Evolutionary conservation across 139 green algal species (phyloP).

Genomic region (Asterochloris erici): DNA sequence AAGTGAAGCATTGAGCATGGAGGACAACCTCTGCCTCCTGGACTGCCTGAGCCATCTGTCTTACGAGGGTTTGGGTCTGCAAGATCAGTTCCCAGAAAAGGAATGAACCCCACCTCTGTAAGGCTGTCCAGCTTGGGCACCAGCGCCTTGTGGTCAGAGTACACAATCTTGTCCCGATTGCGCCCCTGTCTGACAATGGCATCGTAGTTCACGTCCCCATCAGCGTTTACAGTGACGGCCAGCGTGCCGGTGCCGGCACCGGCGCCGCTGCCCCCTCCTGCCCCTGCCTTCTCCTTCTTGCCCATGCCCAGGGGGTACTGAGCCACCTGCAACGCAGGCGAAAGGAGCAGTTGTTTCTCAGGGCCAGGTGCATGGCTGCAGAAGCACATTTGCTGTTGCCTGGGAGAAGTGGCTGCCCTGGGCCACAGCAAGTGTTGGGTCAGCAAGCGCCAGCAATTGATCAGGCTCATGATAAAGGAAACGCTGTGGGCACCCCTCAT

Average conservation of each 20-base stretch:
- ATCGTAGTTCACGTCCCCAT: conserved; percentile 86
- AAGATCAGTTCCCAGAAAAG: no score
- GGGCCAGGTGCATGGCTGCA: conserved; percentile 81
- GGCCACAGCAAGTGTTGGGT: no score
- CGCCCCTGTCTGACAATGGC: conserved; percentile 77
- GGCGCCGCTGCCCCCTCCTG: conserved; percentile 9
- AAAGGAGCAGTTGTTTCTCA: conserved; percentile 2
- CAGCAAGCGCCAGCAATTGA: no score
- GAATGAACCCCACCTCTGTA: not conserved
- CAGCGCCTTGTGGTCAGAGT: conserved; percentile 71
- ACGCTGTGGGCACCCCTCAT: no score
- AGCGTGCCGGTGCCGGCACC: conserved; percentile 48
- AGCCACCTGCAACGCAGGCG: conserved; percentile 35
- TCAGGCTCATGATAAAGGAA: no score
- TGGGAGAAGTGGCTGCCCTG: no score
- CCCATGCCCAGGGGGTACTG: conserved; percentile 96
- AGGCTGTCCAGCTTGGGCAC: conserved; percentile 79
- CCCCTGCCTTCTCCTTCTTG: conserved; percentile 40
- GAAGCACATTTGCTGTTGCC: not conserved
- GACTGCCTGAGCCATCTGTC: no score
- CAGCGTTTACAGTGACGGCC: conserved; percentile 69
- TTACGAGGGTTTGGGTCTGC: no score
- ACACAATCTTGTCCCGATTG: conserved; percentile 72
- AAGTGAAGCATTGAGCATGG: no score
- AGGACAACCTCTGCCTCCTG: no score